Percentiles rank a stretch among this genome's conserved stretches.
These are phyloP conservation scores for Russula griseocarnosa DNA, from an alignment of 768 basidiomycete species.

Conservation along the genomic window DNA sequence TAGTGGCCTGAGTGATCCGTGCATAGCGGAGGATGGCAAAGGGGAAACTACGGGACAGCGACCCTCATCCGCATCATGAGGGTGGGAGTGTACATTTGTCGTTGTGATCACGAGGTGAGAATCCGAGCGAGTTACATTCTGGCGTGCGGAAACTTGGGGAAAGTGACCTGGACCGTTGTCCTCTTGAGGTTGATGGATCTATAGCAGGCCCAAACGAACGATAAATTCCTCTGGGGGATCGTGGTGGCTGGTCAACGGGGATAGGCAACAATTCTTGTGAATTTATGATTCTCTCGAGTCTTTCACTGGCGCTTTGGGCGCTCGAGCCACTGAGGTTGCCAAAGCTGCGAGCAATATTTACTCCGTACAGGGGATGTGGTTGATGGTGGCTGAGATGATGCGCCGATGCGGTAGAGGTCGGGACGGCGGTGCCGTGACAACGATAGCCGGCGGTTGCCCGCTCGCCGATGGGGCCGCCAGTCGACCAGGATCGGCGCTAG, in stretches of 20 bases:
- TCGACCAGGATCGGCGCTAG: neutral
- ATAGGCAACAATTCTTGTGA: conserved; percentile 5
- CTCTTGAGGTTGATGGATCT: neutral
- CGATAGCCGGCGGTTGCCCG: neutral
- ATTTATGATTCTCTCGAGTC: neutral
- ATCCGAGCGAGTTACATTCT: neutral
- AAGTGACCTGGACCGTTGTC: neutral
- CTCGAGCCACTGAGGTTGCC: conserved; percentile 1
- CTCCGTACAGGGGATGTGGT: neutral
- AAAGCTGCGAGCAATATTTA: neutral
- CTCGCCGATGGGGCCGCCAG: neutral
- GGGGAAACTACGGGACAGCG: neutral
- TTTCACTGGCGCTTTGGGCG: conserved; percentile 13
- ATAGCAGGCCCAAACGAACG: conserved; percentile 13
- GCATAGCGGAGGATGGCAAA: neutral
- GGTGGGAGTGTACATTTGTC: neutral
- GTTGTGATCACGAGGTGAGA: neutral
- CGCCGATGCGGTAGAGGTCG: too few relatives aligned
- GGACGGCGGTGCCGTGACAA: neutral
- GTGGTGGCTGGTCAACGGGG: conserved; percentile 5
- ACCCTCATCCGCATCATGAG: neutral
- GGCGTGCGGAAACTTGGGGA: neutral
- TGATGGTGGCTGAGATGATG: neutral
- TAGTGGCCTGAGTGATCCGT: neutral
- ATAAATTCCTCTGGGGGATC: conserved; percentile 4